phyloP scores from a whole-genome alignment of 2,329 filamentous ascomycete genomes.

The Phialophora expanda region DNA sequence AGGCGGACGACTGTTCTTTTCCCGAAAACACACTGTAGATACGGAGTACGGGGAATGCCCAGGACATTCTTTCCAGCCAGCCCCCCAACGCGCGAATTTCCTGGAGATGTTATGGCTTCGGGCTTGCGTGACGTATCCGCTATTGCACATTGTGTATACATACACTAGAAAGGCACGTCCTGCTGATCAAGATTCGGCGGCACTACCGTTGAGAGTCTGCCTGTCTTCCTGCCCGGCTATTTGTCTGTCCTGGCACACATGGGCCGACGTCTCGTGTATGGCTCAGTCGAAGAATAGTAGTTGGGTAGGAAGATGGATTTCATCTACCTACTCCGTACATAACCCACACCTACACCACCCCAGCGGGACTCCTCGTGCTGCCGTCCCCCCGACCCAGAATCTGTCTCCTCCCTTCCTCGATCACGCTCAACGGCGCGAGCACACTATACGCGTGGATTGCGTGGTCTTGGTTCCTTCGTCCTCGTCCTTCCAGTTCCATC shows the following conservation, averaged over 20 bases:
- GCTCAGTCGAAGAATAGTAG: background rate
- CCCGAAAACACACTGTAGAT: background rate
- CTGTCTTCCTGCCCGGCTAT: background rate
- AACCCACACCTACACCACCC: slow-evolving; percentile 5
- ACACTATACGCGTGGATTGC: slow-evolving; percentile 21
- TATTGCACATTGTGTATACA: background rate
- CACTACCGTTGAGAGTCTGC: background rate
- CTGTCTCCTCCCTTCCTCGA: slow-evolving; percentile 24
- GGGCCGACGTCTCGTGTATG: background rate
- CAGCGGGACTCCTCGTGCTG: background rate
- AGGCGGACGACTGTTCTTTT: background rate
- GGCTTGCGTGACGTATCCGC: background rate
- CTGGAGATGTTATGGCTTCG: background rate
- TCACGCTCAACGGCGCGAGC: slow-evolving; percentile 22
- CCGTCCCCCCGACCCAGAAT: background rate
- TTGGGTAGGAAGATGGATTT: too few species aligned
- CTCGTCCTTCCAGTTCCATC: background rate
- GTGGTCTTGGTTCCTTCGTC: background rate
- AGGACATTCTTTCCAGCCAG: background rate
- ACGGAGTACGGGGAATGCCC: background rate
- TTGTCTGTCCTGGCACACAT: background rate
- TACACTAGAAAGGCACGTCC: too few species aligned
- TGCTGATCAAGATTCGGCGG: background rate
- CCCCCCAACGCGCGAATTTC: background rate
- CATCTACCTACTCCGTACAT: too few species aligned